These are phyloP conservation scores for Phylloporus sp. DNA, from an alignment of 768 basidiomycete genomes.

Conservation along the genomic window DNA sequence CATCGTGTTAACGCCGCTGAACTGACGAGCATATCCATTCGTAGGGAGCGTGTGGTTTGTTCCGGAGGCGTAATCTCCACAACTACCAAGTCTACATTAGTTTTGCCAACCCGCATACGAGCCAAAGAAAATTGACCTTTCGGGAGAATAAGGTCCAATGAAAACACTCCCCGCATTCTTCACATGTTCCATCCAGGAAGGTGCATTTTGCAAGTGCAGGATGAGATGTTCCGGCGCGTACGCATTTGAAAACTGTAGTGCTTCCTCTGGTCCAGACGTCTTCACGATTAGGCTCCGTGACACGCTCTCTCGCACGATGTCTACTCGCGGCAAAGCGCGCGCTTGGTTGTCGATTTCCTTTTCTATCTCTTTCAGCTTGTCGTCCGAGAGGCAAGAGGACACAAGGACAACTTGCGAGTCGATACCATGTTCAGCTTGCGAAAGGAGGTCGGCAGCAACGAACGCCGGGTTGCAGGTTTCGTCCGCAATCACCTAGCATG, in stretches of 20 bases:
- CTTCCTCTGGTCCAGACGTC: conserved; percentile 61
- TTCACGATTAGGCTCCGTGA: conserved; percentile 87
- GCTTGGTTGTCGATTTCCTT: conserved; percentile 84
- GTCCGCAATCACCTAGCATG: conserved; percentile 84
- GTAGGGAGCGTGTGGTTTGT: conserved; percentile 98
- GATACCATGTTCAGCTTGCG: conserved; percentile 96
- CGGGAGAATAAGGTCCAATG: conserved; percentile 91
- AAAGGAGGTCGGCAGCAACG: conserved; percentile 93
- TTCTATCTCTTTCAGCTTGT: conserved; percentile 71
- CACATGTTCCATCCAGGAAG: conserved; percentile 56
- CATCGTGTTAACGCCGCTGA: conserved; percentile 94
- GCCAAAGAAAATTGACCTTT: conserved; percentile 57
- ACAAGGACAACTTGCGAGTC: conserved; percentile 98
- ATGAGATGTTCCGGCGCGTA: conserved; percentile 99
- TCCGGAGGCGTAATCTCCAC: conserved; percentile 97
- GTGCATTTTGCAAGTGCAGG: conserved; percentile 74
- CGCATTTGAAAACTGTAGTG: conserved; percentile 87
- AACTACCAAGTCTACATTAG: conserved; percentile 44
- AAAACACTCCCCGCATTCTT: conserved; percentile 97
- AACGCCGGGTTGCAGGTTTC: conserved; percentile 79
- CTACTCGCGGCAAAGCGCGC: conserved; percentile 76
- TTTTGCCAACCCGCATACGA: not conserved
- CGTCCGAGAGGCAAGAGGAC: conserved; percentile 60
- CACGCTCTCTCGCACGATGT: conserved; percentile 86
- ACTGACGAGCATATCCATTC: conserved; percentile 95